phyloP scores from a whole-genome alignment of 495 filamentous ascomycete genomes.

The Annulohypoxylon maeteangense region DNA sequence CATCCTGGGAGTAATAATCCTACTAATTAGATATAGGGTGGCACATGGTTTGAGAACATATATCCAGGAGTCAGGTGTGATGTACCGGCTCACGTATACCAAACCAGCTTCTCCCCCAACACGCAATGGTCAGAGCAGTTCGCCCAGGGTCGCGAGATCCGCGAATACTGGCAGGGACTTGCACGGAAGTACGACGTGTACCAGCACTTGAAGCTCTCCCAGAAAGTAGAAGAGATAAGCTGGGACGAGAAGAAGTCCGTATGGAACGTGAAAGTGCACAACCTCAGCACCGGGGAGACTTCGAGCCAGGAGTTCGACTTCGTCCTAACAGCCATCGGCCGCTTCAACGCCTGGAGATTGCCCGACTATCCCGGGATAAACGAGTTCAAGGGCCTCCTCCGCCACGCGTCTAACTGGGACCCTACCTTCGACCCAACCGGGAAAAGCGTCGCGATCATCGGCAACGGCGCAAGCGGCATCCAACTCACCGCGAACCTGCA shows the following conservation, averaged over 20 bases:
- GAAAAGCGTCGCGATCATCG: conserved; percentile 66
- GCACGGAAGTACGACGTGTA: conserved; percentile 71
- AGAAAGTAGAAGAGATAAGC: conserved; percentile 61
- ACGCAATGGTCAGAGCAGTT: conserved; percentile 73
- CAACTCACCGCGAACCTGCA: conserved; percentile 70
- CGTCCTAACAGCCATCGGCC: conserved; percentile 65
- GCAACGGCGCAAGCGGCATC: conserved; percentile 66
- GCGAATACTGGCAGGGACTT: conserved; percentile 70
- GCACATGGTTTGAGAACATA: conserved; percentile 77
- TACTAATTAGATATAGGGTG: conserved; percentile 55
- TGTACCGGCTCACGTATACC: conserved; percentile 78
- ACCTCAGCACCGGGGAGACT: conserved; percentile 49
- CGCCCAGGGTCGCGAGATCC: conserved; percentile 71
- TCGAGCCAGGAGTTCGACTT: conserved; percentile 56
- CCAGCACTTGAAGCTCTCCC: conserved; percentile 61
- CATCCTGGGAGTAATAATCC: background rate
- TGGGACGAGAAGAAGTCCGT: conserved; percentile 64
- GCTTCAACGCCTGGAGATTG: conserved; percentile 67
- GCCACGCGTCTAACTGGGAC: conserved; percentile 63
- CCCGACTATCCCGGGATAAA: conserved; percentile 66
- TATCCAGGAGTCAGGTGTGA: conserved; percentile 78
- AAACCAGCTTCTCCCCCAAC: conserved; percentile 72
- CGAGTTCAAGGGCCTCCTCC: conserved; percentile 65
- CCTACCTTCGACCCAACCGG: conserved; percentile 61
- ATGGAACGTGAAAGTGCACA: conserved; percentile 60